Conservation (phyloP, 495 filamentous ascomycete genomes). For the Annulohypoxylon stygium region DNA sequence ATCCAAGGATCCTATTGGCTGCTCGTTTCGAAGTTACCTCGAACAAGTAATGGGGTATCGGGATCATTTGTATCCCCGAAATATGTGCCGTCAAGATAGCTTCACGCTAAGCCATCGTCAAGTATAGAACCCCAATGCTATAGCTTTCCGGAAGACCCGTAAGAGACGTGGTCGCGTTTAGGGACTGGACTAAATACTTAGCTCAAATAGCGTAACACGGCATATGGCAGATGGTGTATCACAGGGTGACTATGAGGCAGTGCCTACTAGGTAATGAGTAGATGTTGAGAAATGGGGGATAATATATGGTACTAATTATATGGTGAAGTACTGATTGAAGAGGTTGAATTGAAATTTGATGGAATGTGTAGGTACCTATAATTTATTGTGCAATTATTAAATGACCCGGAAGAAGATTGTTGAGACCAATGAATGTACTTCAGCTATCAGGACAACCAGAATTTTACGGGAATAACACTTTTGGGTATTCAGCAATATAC, state of each 20-base stretch:
- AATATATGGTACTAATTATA: too few relatives aligned
- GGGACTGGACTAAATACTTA: conserved; percentile 10
- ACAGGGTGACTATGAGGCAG: too few relatives aligned
- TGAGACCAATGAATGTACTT: not conserved
- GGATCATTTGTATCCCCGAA: not conserved
- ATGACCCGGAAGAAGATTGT: not conserved
- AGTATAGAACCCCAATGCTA: not conserved
- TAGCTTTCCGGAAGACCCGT: not conserved
- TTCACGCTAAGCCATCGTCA: not conserved
- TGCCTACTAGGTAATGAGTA: too few relatives aligned
- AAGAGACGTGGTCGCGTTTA: not conserved
- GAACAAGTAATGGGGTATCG: not conserved
- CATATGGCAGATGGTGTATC: not conserved
- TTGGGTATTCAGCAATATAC: conserved; percentile 2
- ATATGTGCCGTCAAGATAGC: not conserved
- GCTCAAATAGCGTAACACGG: not conserved
- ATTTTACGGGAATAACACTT: not conserved
- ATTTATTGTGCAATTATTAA: not conserved
- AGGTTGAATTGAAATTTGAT: too few relatives aligned
- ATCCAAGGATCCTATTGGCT: not conserved
- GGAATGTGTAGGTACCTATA: too few relatives aligned
- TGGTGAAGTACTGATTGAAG: too few relatives aligned
- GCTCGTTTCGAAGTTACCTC: not conserved
- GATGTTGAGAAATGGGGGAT: too few relatives aligned
- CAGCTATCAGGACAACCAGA: not conserved